These are phyloP conservation scores for Neurospora hispaniola DNA, from an alignment of 495 filamentous ascomycete genomes.

Conservation along the genomic window DNA sequence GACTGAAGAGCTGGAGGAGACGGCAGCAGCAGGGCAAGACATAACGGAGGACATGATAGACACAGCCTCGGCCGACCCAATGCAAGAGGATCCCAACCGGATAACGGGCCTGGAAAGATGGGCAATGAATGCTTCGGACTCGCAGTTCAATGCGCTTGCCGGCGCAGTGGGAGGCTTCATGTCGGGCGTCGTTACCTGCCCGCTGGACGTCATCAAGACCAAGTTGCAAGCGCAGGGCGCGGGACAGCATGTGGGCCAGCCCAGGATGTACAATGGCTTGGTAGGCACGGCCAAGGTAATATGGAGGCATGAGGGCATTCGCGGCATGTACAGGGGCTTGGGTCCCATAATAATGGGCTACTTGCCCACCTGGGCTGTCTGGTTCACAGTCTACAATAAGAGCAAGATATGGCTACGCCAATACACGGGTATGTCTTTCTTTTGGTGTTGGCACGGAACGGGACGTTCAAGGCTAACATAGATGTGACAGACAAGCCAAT, in stretches of 20 bases:
- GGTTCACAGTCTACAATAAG: constrained; percentile 89
- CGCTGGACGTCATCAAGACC: constrained; percentile 98
- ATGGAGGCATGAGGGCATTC: constrained; percentile 75
- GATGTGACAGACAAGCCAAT: constrained; percentile 26
- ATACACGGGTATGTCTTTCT: constrained; percentile 13
- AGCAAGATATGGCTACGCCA: constrained; percentile 62
- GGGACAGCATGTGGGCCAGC: constrained; percentile 36
- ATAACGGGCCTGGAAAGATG: constrained; percentile 48
- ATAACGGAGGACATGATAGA: not conserved
- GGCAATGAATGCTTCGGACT: constrained; percentile 36
- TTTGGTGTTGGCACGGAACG: not conserved
- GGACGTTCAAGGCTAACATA: constrained; percentile 2
- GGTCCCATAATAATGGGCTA: constrained; percentile 93
- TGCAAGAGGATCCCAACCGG: constrained; percentile 27
- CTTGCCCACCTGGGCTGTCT: constrained; percentile 95
- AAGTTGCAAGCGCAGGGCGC: constrained; percentile 94
- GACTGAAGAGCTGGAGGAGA: not conserved
- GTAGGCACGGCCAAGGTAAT: constrained; percentile 77
- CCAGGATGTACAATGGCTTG: constrained; percentile 69
- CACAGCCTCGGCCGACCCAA: constrained; percentile 7
- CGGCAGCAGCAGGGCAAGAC: not conserved
- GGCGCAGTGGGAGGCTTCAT: constrained; percentile 83
- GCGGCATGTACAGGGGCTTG: constrained; percentile 86
- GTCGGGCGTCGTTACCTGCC: constrained; percentile 90
- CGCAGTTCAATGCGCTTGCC: constrained; percentile 53